Base-by-base conservation (phyloP, 345 rosid genomes). In the Lagerstroemia speciosa region DNA sequence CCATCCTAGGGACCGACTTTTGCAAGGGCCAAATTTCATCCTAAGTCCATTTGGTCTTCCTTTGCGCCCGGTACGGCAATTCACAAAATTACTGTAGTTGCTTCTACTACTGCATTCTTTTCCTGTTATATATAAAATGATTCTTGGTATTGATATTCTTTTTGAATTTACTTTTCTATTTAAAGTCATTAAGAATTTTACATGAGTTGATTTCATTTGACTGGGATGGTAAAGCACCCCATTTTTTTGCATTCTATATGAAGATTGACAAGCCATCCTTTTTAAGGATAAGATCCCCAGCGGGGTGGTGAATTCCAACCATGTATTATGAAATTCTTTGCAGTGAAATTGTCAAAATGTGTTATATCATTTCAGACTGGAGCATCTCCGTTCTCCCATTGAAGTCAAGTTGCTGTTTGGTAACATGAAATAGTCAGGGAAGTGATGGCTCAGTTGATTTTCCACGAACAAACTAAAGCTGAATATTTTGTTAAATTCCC, bases 21-120 rank as follows among this genome's bases (percentile, higher is more conserved):
- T 78, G 69, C 92, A 89, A 67, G 79, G 80, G 73, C 70, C 88
- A 71, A 86, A 82, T 72, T 87, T 86, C 62, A 41, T 70, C 71
- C 94, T 92, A 65, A 92, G 90, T 76, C 84, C 90, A 66, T 53
- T 90, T 65, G 99, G 98, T 67, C 92, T 92, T 78, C 99, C 98
- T 77, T 38, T 90, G 72, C 96, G 97, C 32, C 86, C 87, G 71
- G 99, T 95, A 84, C 72, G 79, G 75, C n/a, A n/a, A n/a, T n/a
- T n/a, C n/a, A n/a, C n/a, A n/a, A 73, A 68, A 36, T 66, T 69
- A 31, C 71, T 3, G 1, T 60, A 32, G 62, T 74, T 74, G 71
- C 31, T 64, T 65, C 53, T 26, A 50, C 67, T n/a, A 22, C 22
- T 41, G 20, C 50, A 17, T 43, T 37, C 29, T 26, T 1, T 30